Conservation (phyloP, 192 early-diverging fungal genomes). For the Coemansia sp. region DNA sequence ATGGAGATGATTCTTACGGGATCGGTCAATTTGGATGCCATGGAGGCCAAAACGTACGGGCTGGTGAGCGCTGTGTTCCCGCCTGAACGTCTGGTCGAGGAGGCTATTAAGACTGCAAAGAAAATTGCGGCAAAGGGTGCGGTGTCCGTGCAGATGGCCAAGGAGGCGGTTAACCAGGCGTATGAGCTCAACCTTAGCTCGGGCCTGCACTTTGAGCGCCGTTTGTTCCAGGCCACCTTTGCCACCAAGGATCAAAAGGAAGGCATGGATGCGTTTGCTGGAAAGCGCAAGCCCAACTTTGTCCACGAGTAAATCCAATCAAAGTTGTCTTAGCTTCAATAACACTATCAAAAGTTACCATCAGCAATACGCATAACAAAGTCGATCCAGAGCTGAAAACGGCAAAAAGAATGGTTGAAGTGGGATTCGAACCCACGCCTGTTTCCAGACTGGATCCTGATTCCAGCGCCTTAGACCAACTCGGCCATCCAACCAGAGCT, state of each 20-base stretch:
- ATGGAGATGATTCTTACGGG: slow-evolving; percentile 97
- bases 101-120: slow-evolving; percentile 85
- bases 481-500: slow-evolving; percentile 3
- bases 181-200: slow-evolving; percentile 83
- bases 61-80: slow-evolving; percentile 91
- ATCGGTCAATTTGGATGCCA: slow-evolving; percentile 73
- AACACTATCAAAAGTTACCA: background rate
- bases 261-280: slow-evolving; percentile 92
- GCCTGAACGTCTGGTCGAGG: slow-evolving; percentile 79
- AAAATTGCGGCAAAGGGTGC: slow-evolving; percentile 84
- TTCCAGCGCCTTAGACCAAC: slow-evolving; percentile 1
- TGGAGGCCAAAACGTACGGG: slow-evolving; percentile 80
- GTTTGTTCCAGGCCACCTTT: slow-evolving; percentile 91
- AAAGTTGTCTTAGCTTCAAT: background rate
- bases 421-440: slow-evolving; percentile 14
- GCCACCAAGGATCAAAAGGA: slow-evolving; percentile 93
- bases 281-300: slow-evolving; percentile 89
- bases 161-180: slow-evolving; percentile 95
- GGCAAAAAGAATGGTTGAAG: slow-evolving; percentile 9
- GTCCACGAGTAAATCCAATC: slow-evolving; percentile 65
- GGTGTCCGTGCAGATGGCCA: slow-evolving; percentile 88
- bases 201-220: slow-evolving; percentile 89
- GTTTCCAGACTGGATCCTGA: background rate
- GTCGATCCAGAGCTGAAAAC: background rate
- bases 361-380: background rate